Evolutionary conservation across 768 basidiomycete genomes (phyloP), one percentile per base, ranked within the genome.

Genomic region (Guyanaporus albipodus): DNA sequence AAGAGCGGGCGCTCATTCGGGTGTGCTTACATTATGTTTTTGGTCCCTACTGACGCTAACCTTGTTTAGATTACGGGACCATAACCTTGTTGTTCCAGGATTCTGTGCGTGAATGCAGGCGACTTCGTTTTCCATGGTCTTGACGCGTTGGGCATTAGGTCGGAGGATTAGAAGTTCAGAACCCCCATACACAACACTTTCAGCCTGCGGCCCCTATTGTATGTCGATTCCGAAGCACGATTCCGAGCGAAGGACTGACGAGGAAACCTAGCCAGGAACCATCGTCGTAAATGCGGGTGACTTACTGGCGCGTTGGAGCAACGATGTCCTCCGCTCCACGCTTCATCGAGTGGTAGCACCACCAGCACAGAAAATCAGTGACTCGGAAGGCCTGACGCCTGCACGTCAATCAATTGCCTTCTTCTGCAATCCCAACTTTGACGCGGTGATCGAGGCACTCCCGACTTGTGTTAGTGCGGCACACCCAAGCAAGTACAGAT

Each of bases 221-320:
- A 67, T 50, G 82, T 59, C 15, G 8, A 33, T 65, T 19, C 32
- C 38, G 17, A 43, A 2, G 22, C 29, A 41, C 8, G 9, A n/a
- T 21, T 40, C 17, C 10, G 19, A 14, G 32, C 8, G 11, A 24
- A 27, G 15, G 8, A 22, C 36, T 54, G 43, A 65, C 37, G 17
- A 12, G 17, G 26, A 11, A 35, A 34, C 27, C 34, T 57, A 91
- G 86, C 82, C 85, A 12, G 87, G 77, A 12, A 88, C 89, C 2
- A 85, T 91, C 42, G 84, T 92, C 24, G 76, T 92, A 31, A 92
- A 91, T 54, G 82, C 85, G 8, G 90, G 85, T 4, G 89, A 92
- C 61, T 73, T 91, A 21, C 70, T 91, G 11, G 77, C 83, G 3
- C 82, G 89, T 40, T 91, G 88, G 89, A 87, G 85, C 55, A 91